phyloP scores from a whole-genome alignment of 176 grass and related monocot species.

The Aegilops longissima region DNA sequence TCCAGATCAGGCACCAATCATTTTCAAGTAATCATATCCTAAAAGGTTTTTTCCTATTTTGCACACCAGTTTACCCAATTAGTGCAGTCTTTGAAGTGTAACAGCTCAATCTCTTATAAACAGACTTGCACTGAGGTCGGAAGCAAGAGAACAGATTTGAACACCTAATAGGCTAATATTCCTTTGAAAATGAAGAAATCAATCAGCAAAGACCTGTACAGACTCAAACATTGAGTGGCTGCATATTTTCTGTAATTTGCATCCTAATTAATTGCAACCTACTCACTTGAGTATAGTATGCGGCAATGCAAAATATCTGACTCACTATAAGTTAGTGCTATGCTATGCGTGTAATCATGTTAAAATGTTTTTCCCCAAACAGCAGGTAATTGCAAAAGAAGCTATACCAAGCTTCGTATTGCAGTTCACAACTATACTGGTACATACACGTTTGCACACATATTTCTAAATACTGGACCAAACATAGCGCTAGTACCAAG shows the following conservation, averaged over 20 bases:
- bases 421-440: not conserved
- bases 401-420: not conserved
- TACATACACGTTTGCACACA: not conserved
- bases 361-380: constrained; percentile 2
- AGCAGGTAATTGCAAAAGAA: not conserved
- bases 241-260: not conserved
- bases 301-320: not conserved
- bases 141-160: not conserved
- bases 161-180: not conserved
- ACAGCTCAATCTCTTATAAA: not conserved
- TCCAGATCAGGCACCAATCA: not conserved
- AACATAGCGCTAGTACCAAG: not conserved
- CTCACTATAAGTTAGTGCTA: not conserved
- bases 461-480: constrained; percentile 15
- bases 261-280: not conserved
- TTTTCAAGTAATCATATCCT: not conserved
- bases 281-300: not conserved
- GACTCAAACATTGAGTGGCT: not conserved
- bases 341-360: not conserved
- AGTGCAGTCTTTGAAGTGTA: not conserved
- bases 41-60: not conserved
- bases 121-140: not conserved
- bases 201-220: not conserved
- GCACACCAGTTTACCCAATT: not conserved
- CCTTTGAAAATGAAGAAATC: not conserved